Percentiles rank a stretch among this genome's conserved stretches.
These are phyloP conservation scores for Petunia hybrid DNA, from an alignment of 305 asterid genomes.

Conservation along the genomic window DNA sequence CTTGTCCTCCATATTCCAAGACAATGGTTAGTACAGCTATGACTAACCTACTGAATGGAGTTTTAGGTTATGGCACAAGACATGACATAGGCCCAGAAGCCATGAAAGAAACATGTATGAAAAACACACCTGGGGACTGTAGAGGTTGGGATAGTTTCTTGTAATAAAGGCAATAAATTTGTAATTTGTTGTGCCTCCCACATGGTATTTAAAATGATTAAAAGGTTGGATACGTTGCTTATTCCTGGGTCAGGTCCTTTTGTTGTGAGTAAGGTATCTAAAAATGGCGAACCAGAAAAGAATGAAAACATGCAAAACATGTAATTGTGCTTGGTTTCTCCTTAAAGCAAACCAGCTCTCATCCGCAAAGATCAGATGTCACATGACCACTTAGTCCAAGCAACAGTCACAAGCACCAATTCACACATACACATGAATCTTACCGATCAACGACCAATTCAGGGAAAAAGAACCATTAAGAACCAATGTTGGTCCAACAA, in stretches of 20 bases:
- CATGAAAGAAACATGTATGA: background rate
- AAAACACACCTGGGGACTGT: background rate
- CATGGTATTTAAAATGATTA: constrained; percentile 7
- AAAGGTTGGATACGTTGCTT: background rate
- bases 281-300: background rate
- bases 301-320: background rate
- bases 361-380: constrained; percentile 26
- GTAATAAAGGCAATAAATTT: background rate
- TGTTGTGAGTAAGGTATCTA: background rate
- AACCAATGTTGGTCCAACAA: constrained; percentile 5
- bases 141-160: background rate
- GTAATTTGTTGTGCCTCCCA: background rate
- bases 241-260: background rate
- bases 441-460: background rate
- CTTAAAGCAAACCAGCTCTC: background rate
- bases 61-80: background rate
- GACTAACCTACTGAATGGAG: background rate
- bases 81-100: background rate
- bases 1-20: background rate
- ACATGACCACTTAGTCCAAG: background rate
- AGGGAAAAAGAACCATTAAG: background rate
- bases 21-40: background rate
- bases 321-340: background rate
- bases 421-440: background rate
- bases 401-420: constrained; percentile 11